phyloP scores from a whole-genome alignment of 2,329 filamentous ascomycete species.

The Fusarium penzigii region DNA sequence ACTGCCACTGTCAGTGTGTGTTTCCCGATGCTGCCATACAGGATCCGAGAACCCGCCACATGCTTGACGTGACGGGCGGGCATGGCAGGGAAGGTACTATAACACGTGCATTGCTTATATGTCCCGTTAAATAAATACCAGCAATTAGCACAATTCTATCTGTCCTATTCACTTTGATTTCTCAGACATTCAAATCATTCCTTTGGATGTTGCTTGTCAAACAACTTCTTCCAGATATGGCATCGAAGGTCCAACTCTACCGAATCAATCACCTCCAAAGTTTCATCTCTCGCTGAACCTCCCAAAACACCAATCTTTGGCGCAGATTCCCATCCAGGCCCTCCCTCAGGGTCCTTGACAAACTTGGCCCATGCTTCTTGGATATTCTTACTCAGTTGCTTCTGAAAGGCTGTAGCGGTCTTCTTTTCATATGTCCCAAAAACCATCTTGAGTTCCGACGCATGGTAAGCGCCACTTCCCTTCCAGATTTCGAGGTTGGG shows the following conservation, averaged over 20 bases:
- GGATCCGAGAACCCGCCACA: too few relatives aligned
- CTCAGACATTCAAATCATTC: neutral
- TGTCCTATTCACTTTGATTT: too few relatives aligned
- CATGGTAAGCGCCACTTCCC: slow-evolving; percentile 47
- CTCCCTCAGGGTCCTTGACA: slow-evolving; percentile 25
- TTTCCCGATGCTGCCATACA: too few relatives aligned
- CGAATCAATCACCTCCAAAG: slow-evolving; percentile 1
- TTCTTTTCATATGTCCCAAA: slow-evolving; percentile 38
- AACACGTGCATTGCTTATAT: too few relatives aligned
- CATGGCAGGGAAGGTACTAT: too few relatives aligned
- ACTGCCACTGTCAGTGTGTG: too few relatives aligned
- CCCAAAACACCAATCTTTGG: slow-evolving; percentile 28
- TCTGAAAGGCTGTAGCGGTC: slow-evolving; percentile 22
- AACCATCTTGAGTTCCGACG: slow-evolving; percentile 44
- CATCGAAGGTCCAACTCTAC: slow-evolving; percentile 14
- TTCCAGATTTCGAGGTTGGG: slow-evolving; percentile 42
- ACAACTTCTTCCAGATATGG: neutral
- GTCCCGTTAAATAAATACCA: too few relatives aligned
- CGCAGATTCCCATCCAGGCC: slow-evolving; percentile 27
- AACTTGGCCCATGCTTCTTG: slow-evolving; percentile 33
- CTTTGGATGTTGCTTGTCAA: neutral
- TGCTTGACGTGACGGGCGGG: too few relatives aligned
- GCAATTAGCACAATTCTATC: too few relatives aligned
- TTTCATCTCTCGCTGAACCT: slow-evolving; percentile 12
- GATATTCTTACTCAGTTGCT: slow-evolving; percentile 20